These are phyloP conservation scores for Solanum clarkiae DNA, from an alignment of 257 asterid species.

Conservation along the genomic window DNA sequence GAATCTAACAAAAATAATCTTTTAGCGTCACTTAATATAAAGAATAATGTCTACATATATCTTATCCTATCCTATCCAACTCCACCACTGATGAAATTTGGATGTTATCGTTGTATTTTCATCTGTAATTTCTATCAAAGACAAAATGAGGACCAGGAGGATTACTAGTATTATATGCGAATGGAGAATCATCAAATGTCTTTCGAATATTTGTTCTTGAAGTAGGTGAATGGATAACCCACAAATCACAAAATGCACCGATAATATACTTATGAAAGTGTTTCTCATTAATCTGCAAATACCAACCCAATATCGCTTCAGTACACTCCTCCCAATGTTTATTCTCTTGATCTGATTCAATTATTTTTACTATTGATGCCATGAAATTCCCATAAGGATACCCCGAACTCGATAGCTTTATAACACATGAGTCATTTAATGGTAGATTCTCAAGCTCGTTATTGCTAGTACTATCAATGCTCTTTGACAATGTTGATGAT, in stretches of 20 bases:
- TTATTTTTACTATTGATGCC: conserved; percentile 56
- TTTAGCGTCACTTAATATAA: neutral
- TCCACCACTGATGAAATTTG: neutral
- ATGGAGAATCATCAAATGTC: conserved; percentile 4
- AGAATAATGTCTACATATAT: neutral
- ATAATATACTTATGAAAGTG: conserved; percentile 36
- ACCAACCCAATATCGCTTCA: conserved; percentile 35
- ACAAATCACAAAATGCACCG: conserved; percentile 39
- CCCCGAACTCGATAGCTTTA: conserved; percentile 17
- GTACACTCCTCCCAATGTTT: conserved; percentile 31
- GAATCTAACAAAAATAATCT: neutral
- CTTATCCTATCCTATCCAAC: neutral
- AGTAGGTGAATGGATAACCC: conserved; percentile 15
- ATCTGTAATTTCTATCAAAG: neutral
- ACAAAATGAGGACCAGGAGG: conserved; percentile 17
- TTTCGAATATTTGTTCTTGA: neutral
- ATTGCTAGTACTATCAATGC: neutral
- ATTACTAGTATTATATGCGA: conserved; percentile 21
- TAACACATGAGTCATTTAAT: conserved; percentile 11
- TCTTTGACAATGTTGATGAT: neutral
- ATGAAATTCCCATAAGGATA: conserved; percentile 42
- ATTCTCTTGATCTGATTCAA: conserved; percentile 33
- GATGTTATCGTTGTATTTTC: too few relatives aligned
- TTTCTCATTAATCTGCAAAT: conserved; percentile 29
- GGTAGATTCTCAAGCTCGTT: neutral